These are phyloP conservation scores for Blastocystis sp. DNA, from an alignment of 352 stramenopile genomes.

Conservation along the genomic window DNA sequence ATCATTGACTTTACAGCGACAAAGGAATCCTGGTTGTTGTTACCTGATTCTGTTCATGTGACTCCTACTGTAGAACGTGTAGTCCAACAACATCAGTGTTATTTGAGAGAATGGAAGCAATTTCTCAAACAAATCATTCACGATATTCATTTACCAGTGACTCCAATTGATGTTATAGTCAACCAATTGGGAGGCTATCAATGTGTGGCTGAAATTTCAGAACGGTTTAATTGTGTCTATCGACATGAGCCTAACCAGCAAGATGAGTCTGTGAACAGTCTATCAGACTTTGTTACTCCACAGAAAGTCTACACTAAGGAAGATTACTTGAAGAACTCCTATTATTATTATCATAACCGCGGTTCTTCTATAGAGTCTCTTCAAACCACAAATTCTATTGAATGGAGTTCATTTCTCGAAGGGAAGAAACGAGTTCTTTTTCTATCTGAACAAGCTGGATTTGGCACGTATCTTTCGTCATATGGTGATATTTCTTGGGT, in stretches of 20 bases:
- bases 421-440: background rate
- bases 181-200: too few species aligned
- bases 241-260: too few species aligned
- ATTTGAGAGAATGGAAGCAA: background rate
- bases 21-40: background rate
- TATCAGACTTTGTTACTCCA: too few species aligned
- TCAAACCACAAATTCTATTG: background rate
- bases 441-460: background rate
- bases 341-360: background rate
- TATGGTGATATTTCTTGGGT: too few species aligned
- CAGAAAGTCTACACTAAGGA: too few species aligned
- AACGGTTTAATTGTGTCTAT: background rate
- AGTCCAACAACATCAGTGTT: background rate
- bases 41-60: background rate
- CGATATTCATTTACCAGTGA: background rate
- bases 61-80: background rate
- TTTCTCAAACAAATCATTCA: background rate
- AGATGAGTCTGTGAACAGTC: too few species aligned
- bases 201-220: background rate
- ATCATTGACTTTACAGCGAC: background rate
- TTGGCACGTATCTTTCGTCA: too few species aligned
- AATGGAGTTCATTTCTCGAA: background rate
- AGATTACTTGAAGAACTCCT: background rate
- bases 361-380: background rate
- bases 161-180: background rate